A percentile compares a stretch with the other conserved stretches of the same genome.
Evolutionary conservation across 177 flowering plant species (phyloP).

Genomic region (Vitis hybrid): DNA sequence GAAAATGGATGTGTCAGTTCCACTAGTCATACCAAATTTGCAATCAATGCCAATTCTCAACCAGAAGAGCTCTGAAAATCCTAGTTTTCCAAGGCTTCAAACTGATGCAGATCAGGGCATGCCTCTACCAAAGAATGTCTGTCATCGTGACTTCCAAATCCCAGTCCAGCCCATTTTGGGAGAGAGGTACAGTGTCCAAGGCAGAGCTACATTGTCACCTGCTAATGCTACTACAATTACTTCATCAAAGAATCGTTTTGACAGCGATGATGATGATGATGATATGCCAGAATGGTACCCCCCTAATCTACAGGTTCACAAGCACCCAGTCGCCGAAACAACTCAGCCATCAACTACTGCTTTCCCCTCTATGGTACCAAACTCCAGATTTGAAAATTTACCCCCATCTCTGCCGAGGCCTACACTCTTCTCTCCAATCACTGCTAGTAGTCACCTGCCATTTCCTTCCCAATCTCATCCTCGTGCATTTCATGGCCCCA

Average conservation of each 20-base stretch:
- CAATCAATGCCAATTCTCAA: not conserved
- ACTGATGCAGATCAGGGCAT: constrained; percentile 12
- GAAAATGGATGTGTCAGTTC: constrained; percentile 12
- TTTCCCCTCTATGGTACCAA: constrained; percentile 8
- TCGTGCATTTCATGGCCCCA: not conserved
- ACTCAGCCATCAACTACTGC: constrained; percentile 6
- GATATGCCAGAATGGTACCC: constrained; percentile 69
- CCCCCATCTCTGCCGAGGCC: constrained; percentile 8
- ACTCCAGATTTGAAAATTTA: constrained; percentile 7
- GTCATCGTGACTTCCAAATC: constrained; percentile 1
- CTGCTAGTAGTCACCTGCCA: constrained; percentile 8
- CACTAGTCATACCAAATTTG: constrained; percentile 1
- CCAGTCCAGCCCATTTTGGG: not conserved
- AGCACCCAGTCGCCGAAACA: not conserved
- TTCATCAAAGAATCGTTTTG: constrained; percentile 29
- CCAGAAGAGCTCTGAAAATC: constrained; percentile 13
- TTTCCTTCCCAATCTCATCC: constrained; percentile 1
- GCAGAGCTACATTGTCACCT: constrained; percentile 2
- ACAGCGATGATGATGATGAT: constrained; percentile 31
- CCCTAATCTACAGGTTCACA: constrained; percentile 25
- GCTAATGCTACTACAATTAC: not conserved
- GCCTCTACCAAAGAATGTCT: constrained; percentile 8
- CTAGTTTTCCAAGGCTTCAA: constrained; percentile 2
- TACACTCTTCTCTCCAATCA: constrained; percentile 2
- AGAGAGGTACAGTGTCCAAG: not conserved